Percentiles rank a stretch among this genome's conserved stretches.
Conservation (phyloP, 1,284 basidiomycete species). For the Golubevia sp. region DNA sequence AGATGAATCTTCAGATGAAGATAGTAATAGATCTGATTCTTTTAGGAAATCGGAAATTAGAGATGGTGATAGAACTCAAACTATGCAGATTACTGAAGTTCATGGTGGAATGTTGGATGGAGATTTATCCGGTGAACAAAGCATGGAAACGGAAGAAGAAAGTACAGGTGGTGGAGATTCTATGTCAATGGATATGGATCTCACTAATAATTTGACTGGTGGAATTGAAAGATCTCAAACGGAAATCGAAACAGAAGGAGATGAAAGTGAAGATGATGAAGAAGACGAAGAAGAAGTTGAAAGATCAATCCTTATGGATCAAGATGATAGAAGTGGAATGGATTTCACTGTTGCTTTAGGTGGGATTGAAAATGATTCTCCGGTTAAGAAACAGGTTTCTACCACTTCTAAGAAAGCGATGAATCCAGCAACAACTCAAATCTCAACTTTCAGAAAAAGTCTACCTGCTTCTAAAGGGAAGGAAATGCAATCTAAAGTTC, state of each 20-base stretch:
- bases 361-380: background rate
- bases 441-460: background rate
- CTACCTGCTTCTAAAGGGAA: background rate
- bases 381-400: background rate
- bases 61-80: conserved; percentile 2
- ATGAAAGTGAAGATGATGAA: background rate
- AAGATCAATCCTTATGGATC: background rate
- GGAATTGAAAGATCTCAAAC: too few species aligned
- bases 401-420: background rate
- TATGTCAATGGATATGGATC: background rate
- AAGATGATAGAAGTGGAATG: background rate
- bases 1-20: background rate
- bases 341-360: background rate
- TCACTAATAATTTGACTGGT: background rate
- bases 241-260: too few species aligned
- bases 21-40: background rate
- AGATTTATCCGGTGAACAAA: background rate
- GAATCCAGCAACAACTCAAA: background rate
- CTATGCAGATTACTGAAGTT: background rate
- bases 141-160: background rate
- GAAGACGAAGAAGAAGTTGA: background rate
- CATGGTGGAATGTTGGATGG: background rate
- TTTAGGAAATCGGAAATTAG: background rate
- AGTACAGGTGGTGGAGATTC: background rate
- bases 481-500: too few species aligned